A percentile compares a stretch with the other conserved stretches of the same genome.
Conservation (phyloP, 2,329 filamentous ascomycete species). For the Aspergillus chevalieri region DNA sequence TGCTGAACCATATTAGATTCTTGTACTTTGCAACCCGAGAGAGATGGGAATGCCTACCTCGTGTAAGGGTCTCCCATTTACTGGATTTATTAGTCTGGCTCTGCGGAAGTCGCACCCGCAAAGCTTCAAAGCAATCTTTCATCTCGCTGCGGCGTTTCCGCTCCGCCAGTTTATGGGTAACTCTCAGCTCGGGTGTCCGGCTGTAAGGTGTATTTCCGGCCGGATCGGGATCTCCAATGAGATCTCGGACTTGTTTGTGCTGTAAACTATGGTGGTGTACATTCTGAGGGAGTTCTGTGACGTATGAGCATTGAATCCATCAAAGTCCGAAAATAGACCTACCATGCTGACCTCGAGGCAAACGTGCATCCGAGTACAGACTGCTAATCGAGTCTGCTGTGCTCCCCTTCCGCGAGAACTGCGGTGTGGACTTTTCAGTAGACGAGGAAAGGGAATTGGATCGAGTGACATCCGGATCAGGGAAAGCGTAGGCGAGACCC, state of each 20-base stretch:
- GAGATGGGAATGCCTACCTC: slow-evolving; percentile 28
- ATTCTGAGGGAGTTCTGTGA: slow-evolving; percentile 41
- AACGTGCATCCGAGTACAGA: slow-evolving; percentile 40
- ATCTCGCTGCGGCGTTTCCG: slow-evolving; percentile 48
- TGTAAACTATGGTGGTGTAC: slow-evolving; percentile 44
- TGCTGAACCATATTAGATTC: slow-evolving; percentile 24
- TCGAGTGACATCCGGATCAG: slow-evolving; percentile 41
- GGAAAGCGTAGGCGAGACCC: slow-evolving; percentile 47
- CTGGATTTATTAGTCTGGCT: slow-evolving; percentile 47
- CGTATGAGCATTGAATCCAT: slow-evolving; percentile 1
- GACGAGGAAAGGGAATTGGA: slow-evolving; percentile 32
- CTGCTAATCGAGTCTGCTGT: slow-evolving; percentile 45
- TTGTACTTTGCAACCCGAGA: not conserved
- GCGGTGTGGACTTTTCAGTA: slow-evolving; percentile 25
- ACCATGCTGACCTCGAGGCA: slow-evolving; percentile 46
- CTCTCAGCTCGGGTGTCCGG: slow-evolving; percentile 44
- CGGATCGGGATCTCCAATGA: slow-evolving; percentile 42
- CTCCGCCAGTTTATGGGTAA: slow-evolving; percentile 47
- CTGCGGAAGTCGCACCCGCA: slow-evolving; percentile 40
- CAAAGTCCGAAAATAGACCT: slow-evolving; percentile 12
- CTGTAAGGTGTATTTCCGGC: slow-evolving; percentile 43
- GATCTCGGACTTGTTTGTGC: slow-evolving; percentile 42
- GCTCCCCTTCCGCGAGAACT: slow-evolving; percentile 42
- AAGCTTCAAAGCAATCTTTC: slow-evolving; percentile 46
- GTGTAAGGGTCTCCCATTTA: slow-evolving; percentile 47